Evolutionary conservation across 768 basidiomycete genomes (phyloP).

Genomic region (Suillus americanus): DNA sequence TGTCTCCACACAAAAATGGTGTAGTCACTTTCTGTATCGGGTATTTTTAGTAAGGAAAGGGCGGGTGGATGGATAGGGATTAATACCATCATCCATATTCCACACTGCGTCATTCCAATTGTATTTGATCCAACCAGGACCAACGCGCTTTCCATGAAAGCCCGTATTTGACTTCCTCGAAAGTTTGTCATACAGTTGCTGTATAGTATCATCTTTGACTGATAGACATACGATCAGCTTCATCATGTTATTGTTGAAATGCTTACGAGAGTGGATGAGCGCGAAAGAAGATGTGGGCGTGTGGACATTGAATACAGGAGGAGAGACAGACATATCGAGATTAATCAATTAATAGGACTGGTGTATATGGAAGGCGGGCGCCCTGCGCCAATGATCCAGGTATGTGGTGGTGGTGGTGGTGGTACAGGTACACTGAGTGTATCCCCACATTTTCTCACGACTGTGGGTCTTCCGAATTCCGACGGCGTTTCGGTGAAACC

Average conservation of each 20-base stretch:
- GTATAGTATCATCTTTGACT: slow-evolving; percentile 72
- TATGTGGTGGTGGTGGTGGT: neutral
- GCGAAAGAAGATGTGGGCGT: slow-evolving; percentile 76
- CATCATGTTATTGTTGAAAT: neutral
- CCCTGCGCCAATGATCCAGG: neutral
- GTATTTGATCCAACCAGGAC: slow-evolving; percentile 85
- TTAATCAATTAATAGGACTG: neutral
- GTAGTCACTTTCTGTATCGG: slow-evolving; percentile 73
- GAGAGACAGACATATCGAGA: slow-evolving; percentile 31
- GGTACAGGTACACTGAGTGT: neutral
- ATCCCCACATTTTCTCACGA: neutral
- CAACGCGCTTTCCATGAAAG: slow-evolving; percentile 61
- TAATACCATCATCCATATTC: slow-evolving; percentile 86
- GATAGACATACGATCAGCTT: slow-evolving; percentile 12
- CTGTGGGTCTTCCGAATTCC: neutral
- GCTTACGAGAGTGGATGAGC: slow-evolving; percentile 72
- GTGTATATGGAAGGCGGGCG: neutral
- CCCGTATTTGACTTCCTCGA: slow-evolving; percentile 62
- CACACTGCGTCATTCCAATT: slow-evolving; percentile 75
- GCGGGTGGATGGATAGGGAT: neutral
- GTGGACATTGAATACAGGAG: slow-evolving; percentile 67
- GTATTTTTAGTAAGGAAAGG: neutral
- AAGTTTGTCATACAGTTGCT: slow-evolving; percentile 67
- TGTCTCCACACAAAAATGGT: slow-evolving; percentile 82
- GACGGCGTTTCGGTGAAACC: neutral